Evolutionary conservation across 2,329 filamentous ascomycete species (phyloP).

Genomic region (Rhytidhysteron rufulum): DNA sequence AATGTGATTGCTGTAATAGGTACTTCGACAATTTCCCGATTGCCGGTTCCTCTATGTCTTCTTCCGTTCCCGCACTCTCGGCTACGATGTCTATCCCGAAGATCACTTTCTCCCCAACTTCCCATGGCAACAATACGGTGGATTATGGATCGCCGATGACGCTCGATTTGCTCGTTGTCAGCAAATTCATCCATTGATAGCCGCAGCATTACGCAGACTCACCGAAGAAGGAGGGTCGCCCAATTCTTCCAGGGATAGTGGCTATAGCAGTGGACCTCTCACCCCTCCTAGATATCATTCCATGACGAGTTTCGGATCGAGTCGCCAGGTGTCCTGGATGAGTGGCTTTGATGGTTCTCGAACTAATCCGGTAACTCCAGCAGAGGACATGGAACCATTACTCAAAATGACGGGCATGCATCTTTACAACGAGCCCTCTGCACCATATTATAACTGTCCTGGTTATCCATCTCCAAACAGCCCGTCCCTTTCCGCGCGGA

Average conservation of each 20-base stretch:
- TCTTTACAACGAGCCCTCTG: constrained; percentile 7
- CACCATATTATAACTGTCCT: constrained; percentile 24
- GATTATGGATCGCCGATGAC: constrained; percentile 34
- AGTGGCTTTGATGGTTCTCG: constrained; percentile 1
- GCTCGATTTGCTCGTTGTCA: constrained; percentile 33
- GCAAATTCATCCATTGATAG: constrained; percentile 17
- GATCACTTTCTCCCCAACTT: constrained; percentile 35
- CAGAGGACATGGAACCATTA: constrained; percentile 7
- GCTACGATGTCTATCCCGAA: constrained; percentile 37
- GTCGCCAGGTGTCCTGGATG: constrained; percentile 2
- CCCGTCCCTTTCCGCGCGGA: constrained; percentile 24
- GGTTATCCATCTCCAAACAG: constrained; percentile 30
- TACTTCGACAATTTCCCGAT: constrained; percentile 34
- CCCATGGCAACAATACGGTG: constrained; percentile 36
- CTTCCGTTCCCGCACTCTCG: constrained; percentile 32
- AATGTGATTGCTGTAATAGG: constrained; percentile 20
- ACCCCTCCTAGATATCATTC: constrained; percentile 5
- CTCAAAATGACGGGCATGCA: constrained; percentile 17
- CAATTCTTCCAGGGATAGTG: constrained; percentile 2
- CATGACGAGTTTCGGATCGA: neutral
- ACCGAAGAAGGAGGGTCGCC: constrained; percentile 22
- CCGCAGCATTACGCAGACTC: constrained; percentile 25
- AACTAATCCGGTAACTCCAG: constrained; percentile 3
- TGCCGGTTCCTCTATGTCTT: constrained; percentile 36
- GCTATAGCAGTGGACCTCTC: constrained; percentile 5